These are phyloP conservation scores for Wickerhamiella parazyma DNA, from an alignment of 805 yeast genomes.

Conservation along the genomic window DNA sequence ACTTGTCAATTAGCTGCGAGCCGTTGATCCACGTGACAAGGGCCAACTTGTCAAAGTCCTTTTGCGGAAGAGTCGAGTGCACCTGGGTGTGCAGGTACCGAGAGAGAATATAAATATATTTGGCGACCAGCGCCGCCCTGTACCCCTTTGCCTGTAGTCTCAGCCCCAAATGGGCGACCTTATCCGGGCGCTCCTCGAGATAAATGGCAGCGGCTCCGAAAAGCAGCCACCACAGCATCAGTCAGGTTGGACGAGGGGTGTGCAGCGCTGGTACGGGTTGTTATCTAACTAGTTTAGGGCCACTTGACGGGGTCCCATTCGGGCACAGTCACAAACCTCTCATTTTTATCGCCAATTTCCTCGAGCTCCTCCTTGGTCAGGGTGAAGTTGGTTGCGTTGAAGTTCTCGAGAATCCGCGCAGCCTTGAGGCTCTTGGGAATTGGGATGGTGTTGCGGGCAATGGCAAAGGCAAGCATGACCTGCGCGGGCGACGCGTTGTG, in stretches of 20 bases:
- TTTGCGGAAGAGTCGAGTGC: constrained; percentile 2
- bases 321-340: constrained; percentile 22
- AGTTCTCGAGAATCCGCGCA: constrained; percentile 43
- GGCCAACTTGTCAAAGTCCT: constrained; percentile 1
- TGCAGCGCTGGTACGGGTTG: too few relatives aligned
- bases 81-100: not conserved
- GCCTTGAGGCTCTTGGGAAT: constrained; percentile 56
- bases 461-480: constrained; percentile 35
- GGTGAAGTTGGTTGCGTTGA: constrained; percentile 39
- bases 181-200: constrained; percentile 2
- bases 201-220: not conserved
- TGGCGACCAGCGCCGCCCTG: not conserved
- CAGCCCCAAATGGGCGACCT: not conserved
- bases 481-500: constrained; percentile 34
- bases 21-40: constrained; percentile 5
- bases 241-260: too few relatives aligned
- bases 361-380: constrained; percentile 22
- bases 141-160: not conserved
- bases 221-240: not conserved
- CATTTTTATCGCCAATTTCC: constrained; percentile 22
- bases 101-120: not conserved
- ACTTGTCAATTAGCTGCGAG: not conserved
- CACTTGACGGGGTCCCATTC: constrained; percentile 28
- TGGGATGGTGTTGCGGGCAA: constrained; percentile 45
- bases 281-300: too few relatives aligned